These are phyloP conservation scores for Sporisorium sorghi DNA, from an alignment of 1,284 basidiomycete species.

Conservation along the genomic window DNA sequence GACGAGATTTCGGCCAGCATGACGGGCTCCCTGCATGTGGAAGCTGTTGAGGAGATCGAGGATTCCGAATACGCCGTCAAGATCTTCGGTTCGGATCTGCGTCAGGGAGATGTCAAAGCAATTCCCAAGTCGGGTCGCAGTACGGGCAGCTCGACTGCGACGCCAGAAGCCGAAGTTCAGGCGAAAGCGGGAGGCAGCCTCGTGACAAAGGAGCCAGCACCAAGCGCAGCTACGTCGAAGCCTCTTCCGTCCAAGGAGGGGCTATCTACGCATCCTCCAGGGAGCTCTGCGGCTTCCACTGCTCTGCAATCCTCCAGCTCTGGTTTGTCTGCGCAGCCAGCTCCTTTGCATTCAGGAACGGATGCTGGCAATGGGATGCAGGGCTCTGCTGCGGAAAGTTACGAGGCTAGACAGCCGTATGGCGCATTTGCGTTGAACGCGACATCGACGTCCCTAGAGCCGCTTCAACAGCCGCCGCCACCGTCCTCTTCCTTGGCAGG, in stretches of 20 bases:
- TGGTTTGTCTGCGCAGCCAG: slow-evolving; percentile 16
- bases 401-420: neutral
- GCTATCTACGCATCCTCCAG: slow-evolving; percentile 3
- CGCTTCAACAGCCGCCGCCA: slow-evolving; percentile 8
- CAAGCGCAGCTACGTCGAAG: neutral
- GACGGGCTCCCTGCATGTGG: slow-evolving; percentile 38
- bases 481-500: neutral
- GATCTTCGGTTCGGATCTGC: slow-evolving; percentile 38
- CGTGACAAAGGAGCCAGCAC: slow-evolving; percentile 13
- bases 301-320: slow-evolving; percentile 15
- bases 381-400: neutral
- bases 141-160: slow-evolving; percentile 11
- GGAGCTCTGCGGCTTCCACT: slow-evolving; percentile 2
- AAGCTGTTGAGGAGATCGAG: slow-evolving; percentile 33
- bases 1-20: slow-evolving; percentile 45
- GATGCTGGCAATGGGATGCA: neutral
- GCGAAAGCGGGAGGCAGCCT: slow-evolving; percentile 1
- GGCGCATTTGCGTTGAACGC: neutral
- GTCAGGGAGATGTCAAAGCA: slow-evolving; percentile 29
- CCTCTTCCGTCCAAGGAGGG: slow-evolving; percentile 6
- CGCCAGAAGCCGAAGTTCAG: slow-evolving; percentile 22
- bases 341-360: neutral
- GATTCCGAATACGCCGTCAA: slow-evolving; percentile 43
- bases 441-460: neutral
- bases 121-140: slow-evolving; percentile 18